phyloP scores from a whole-genome alignment of 306 rosid species.

The Malus sieversii region DNA sequence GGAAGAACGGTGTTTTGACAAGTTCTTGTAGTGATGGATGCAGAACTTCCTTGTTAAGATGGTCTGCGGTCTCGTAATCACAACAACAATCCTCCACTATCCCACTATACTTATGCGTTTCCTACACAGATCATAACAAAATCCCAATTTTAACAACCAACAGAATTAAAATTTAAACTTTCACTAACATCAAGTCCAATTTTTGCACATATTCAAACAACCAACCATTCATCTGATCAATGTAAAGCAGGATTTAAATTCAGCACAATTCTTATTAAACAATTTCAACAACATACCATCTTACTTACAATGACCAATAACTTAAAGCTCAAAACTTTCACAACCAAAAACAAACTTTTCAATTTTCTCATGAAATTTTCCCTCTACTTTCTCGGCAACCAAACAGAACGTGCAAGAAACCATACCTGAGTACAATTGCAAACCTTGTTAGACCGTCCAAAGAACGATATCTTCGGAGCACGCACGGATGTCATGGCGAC shows the following conservation, averaged over 20 bases:
- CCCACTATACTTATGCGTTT: slow-evolving; percentile 29
- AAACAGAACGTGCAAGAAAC: slow-evolving; percentile 2
- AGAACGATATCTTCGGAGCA: slow-evolving; percentile 36
- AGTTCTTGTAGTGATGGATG: slow-evolving; percentile 45
- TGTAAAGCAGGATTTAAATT: neutral
- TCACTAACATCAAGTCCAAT: neutral
- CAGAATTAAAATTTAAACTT: neutral
- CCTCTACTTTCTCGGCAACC: slow-evolving; percentile 3
- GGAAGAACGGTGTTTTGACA: slow-evolving; percentile 44
- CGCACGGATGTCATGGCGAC: slow-evolving; percentile 44
- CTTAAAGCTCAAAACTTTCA: neutral
- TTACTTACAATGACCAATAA: neutral
- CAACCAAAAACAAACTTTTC: neutral
- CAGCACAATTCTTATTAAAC: neutral
- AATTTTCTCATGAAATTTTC: neutral
- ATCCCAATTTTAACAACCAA: neutral
- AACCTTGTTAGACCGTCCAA: slow-evolving; percentile 44
- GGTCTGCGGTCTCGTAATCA: slow-evolving; percentile 47
- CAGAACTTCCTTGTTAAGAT: slow-evolving; percentile 34
- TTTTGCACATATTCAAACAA: neutral
- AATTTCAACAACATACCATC: neutral
- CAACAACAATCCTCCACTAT: slow-evolving; percentile 53
- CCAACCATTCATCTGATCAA: neutral
- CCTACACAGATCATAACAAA: slow-evolving; percentile 11
- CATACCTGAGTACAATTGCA: slow-evolving; percentile 66